Percentiles rank a stretch among this genome's conserved stretches.
phyloP scores from a whole-genome alignment of 2,329 filamentous ascomycete species.

The Diaporthe amygdali region DNA sequence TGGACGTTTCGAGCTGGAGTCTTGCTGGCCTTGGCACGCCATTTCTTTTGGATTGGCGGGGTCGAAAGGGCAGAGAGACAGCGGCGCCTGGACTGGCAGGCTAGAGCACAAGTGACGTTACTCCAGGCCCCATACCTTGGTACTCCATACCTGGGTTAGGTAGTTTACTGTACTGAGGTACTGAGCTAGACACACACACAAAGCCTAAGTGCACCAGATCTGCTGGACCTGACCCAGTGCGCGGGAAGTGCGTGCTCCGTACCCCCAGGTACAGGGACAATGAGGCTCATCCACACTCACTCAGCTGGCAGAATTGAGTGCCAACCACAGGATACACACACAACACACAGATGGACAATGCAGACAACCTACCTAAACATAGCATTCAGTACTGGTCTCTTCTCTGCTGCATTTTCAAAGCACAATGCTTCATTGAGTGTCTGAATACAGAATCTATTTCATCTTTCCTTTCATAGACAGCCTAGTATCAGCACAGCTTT shows the following conservation, averaged over 20 bases:
- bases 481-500: not conserved
- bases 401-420: not conserved
- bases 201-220: not conserved
- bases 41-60: slow-evolving; percentile 13
- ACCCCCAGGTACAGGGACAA: not conserved
- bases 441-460: no score
- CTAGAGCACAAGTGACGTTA: slow-evolving; percentile 7
- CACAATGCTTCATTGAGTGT: not conserved
- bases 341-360: not conserved
- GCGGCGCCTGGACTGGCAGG: not conserved
- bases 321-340: no score
- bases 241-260: no score
- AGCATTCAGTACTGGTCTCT: not conserved
- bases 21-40: slow-evolving; percentile 15
- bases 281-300: no score
- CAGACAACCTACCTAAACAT: not conserved
- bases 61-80: not conserved
- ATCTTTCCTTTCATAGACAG: not conserved
- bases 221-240: not conserved
- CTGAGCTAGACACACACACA: not conserved
- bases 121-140: not conserved
- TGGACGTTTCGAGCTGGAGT: slow-evolving; percentile 14
- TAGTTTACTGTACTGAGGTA: no score
- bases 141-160: not conserved
- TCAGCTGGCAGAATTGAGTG: not conserved